A percentile compares a stretch with the other conserved stretches of the same genome.
These are phyloP conservation scores for Ogataea pignaliae DNA, from an alignment of 805 yeast genomes.

Conservation along the genomic window DNA sequence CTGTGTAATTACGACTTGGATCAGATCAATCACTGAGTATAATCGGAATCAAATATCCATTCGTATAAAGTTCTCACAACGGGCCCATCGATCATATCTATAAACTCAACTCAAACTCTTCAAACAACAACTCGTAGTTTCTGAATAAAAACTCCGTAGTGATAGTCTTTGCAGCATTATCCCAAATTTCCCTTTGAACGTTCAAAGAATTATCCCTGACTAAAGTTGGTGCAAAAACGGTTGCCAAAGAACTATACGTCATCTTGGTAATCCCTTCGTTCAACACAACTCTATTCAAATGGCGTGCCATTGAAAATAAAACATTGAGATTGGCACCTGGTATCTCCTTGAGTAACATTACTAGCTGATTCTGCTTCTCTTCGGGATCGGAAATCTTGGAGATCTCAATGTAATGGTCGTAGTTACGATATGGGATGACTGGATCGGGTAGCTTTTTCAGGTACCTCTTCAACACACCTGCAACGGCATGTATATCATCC, in stretches of 20 bases:
- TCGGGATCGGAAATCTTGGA: conserved; percentile 30
- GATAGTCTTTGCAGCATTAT: conserved; percentile 76
- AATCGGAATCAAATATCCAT: too few species aligned
- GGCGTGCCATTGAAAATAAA: conserved; percentile 53
- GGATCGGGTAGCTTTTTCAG: conserved; percentile 83
- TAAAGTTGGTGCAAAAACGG: conserved; percentile 92
- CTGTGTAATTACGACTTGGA: too few species aligned
- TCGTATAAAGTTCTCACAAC: too few species aligned
- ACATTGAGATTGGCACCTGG: conserved; percentile 68
- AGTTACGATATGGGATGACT: conserved; percentile 63
- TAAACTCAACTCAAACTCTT: conserved; percentile 3
- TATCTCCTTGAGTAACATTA: conserved; percentile 41
- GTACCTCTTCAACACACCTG: conserved; percentile 84
- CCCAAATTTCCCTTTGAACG: conserved; percentile 78
- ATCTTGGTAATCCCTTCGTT: conserved; percentile 62
- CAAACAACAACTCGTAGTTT: conserved; percentile 36
- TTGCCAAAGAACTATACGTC: conserved; percentile 78
- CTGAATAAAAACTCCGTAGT: conserved; percentile 68
- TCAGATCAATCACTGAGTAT: too few species aligned
- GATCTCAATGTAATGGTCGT: conserved; percentile 61
- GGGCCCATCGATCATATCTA: too few species aligned
- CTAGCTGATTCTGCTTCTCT: conserved; percentile 40
- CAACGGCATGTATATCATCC: conserved; percentile 77
- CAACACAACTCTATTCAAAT: conserved; percentile 56
- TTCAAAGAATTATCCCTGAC: conserved; percentile 58